These are phyloP conservation scores for Triglochin maritima DNA, from an alignment of 106 monocot species.

Conservation along the genomic window DNA sequence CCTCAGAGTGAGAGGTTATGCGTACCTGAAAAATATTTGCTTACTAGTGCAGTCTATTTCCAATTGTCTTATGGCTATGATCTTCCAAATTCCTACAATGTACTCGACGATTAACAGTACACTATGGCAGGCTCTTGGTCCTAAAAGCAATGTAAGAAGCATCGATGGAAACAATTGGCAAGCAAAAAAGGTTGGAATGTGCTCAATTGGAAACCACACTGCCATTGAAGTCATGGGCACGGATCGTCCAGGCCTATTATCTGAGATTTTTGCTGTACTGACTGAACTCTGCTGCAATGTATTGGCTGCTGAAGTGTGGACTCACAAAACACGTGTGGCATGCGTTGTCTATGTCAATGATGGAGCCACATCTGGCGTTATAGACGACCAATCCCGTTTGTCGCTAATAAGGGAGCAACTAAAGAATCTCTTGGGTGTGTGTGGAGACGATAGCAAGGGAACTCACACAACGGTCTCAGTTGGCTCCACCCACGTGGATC, in stretches of 20 bases:
- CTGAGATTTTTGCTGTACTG: slow-evolving; percentile 83
- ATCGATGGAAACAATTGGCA: slow-evolving; percentile 22
- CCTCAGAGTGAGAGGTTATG: too few species aligned
- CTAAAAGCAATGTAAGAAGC: slow-evolving; percentile 54
- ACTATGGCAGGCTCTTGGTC: slow-evolving; percentile 63
- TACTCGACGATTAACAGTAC: too few species aligned
- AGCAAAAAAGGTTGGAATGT: slow-evolving; percentile 60
- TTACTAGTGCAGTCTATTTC: too few species aligned
- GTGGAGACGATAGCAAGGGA: slow-evolving; percentile 28
- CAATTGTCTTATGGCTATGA: too few species aligned
- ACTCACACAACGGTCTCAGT: slow-evolving; percentile 44
- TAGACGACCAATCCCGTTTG: slow-evolving; percentile 45
- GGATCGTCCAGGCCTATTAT: slow-evolving; percentile 81
- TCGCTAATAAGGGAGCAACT: slow-evolving; percentile 55
- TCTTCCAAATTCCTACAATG: too few species aligned
- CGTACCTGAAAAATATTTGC: too few species aligned
- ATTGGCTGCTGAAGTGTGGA: slow-evolving; percentile 82
- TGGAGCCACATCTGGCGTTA: slow-evolving; percentile 28
- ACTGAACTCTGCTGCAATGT: slow-evolving; percentile 58
- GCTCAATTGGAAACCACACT: slow-evolving; percentile 55
- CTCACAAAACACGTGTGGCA: slow-evolving; percentile 67
- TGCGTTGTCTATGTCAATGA: slow-evolving; percentile 85
- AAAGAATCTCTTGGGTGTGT: slow-evolving; percentile 42
- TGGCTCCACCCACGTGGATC: slow-evolving; percentile 59
- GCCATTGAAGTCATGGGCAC: slow-evolving; percentile 79